Evolutionary conservation across 2,329 filamentous ascomycete genomes (phyloP), one percentile per base, ranked within the genome.

Genomic region (Pyrenophora seminiperda): DNA sequence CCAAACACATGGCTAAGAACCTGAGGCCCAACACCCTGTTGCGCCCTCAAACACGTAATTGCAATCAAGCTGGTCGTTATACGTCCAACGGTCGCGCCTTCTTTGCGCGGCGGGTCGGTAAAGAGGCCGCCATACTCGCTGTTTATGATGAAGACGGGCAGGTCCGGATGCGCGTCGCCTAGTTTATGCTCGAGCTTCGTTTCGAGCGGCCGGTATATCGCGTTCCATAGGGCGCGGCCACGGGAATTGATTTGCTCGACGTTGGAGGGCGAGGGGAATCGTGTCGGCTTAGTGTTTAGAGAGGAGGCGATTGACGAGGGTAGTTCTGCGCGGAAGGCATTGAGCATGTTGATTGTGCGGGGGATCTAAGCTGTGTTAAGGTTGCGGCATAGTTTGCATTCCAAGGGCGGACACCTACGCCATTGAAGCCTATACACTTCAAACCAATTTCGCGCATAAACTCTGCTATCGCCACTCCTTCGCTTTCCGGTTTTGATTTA

Each of bases 1-100:
- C 90, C 90, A 75, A 91, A 93, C 0, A 94, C 80, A 73, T 95
- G 90, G 59, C 86, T 90, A 14, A 88, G 75, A 10, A 95, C 89
- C 77, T 94, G 90, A 1, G 90, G 90, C 0, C 85, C 90, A 0
- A 94, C 90, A 0, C 90, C 90, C 7, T 87, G 89, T 78, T 94
- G 90, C 36, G 90, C 82, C 3, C 90, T 76, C 69, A 95, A 70
- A 63, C 89, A 91, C 4, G 89, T 80, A 22, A 95, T 81, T 0
- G 88, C 90, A 4, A 91, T 79, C 10, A 94, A 72, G 45, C 83
- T 88, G 0, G 90, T 94, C 54, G 91, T 74, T 0, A 89, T 81
- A 1, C 90, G 75, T 0, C 90, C 90, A 0, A 89, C 82, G 14
- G 79, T 81, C 0, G 78, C 79, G 17, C 74, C 75, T 4, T 72